Conservation (phyloP, 768 basidiomycete genomes). For the Cubamyces lactineus region DNA sequence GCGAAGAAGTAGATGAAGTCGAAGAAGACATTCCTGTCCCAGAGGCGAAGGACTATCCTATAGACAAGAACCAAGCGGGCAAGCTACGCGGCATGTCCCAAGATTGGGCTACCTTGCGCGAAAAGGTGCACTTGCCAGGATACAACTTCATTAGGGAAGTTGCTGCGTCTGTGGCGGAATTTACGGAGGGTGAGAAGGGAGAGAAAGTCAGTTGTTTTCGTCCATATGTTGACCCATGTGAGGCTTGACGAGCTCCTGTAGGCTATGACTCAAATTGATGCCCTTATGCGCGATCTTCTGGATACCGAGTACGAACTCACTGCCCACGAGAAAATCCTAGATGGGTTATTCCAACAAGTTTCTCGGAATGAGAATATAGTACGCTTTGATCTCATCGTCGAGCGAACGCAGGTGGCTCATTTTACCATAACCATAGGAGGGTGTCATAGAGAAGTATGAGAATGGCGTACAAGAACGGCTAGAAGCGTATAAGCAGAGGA, state of each 20-base stretch:
- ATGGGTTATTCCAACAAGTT: conserved; percentile 59
- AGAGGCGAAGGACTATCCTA: conserved; percentile 66
- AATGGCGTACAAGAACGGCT: conserved; percentile 45
- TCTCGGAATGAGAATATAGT: conserved; percentile 63
- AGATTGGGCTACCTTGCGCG: conserved; percentile 65
- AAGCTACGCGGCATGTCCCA: conserved; percentile 59
- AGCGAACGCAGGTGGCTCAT: not conserved
- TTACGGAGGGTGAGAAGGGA: conserved; percentile 54
- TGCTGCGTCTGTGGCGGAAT: conserved; percentile 63
- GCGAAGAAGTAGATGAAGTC: conserved; percentile 31
- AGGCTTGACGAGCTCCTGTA: conserved; percentile 32
- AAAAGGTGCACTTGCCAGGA: conserved; percentile 47
- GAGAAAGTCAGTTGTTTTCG: conserved; percentile 48
- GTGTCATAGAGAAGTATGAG: conserved; percentile 56
- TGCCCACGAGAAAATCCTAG: conserved; percentile 56
- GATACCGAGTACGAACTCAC: conserved; percentile 67
- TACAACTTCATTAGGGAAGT: conserved; percentile 53
- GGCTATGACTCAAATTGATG: conserved; percentile 64
- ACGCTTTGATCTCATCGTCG: conserved; percentile 32
- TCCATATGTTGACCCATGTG: not conserved
- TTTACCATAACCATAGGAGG: conserved; percentile 42
- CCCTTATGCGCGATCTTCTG: conserved; percentile 66
- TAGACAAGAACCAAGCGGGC: conserved; percentile 52
- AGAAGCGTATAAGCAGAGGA: conserved; percentile 58
- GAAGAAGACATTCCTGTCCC: conserved; percentile 49